Evolutionary conservation across 2,329 filamentous ascomycete genomes (phyloP).

Genomic region (Lecanicillium sp.): DNA sequence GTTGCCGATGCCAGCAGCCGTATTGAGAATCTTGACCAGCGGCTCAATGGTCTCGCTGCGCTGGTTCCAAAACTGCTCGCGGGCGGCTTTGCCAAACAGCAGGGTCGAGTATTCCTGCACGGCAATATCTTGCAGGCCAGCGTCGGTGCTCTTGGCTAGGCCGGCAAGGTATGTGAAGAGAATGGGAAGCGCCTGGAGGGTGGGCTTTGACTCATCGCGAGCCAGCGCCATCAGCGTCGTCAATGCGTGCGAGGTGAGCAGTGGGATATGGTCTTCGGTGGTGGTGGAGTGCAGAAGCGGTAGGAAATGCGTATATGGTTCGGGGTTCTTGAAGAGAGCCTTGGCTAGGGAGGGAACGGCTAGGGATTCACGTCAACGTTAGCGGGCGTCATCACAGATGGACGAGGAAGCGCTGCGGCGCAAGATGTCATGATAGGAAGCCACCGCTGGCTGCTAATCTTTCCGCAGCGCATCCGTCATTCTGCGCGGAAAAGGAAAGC

Average conservation of each 20-base stretch:
- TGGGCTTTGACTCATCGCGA: constrained; percentile 54
- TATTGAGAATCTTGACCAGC: constrained; percentile 72
- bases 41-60: constrained; percentile 77
- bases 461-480: no score
- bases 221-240: constrained; percentile 67
- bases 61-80: constrained; percentile 86
- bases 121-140: constrained; percentile 88
- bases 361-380: constrained; percentile 29
- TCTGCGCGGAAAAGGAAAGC: constrained; percentile 18
- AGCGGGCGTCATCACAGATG: no score
- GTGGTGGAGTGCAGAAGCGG: constrained; percentile 77
- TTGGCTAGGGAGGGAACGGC: constrained; percentile 73
- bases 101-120: constrained; percentile 86
- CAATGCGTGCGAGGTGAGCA: constrained; percentile 83
- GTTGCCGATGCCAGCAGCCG: constrained; percentile 64
- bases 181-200: constrained; percentile 70
- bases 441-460: no score
- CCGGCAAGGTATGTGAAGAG: constrained; percentile 81
- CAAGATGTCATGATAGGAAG: neutral
- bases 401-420: no score
- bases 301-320: constrained; percentile 78
- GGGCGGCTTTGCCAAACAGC: constrained; percentile 64
- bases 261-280: constrained; percentile 70
- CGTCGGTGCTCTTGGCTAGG: constrained; percentile 77
- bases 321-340: constrained; percentile 64